phyloP scores from a whole-genome alignment of 768 basidiomycete genomes.

The Lactarius pseudohatsudake region DNA sequence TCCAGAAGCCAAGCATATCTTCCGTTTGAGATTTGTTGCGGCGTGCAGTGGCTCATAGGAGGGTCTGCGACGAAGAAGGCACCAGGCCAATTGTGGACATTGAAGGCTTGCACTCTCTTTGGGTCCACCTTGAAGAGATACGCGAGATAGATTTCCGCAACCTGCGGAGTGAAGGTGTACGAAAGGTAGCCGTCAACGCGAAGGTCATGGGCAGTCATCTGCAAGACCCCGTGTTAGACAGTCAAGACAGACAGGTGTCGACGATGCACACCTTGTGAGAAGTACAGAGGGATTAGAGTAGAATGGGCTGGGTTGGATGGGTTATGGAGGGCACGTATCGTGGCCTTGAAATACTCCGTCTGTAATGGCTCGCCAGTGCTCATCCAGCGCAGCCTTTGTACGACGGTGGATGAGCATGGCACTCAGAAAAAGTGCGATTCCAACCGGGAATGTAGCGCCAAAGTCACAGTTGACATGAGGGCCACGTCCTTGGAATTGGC shows the following conservation, averaged over 20 bases:
- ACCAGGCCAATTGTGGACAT: not conserved
- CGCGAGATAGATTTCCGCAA: conserved; percentile 8
- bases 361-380: conserved; percentile 5
- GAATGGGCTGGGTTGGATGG: not conserved
- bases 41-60: not conserved
- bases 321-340: conserved; percentile 1
- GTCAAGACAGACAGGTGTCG: not conserved
- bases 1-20: conserved; percentile 19
- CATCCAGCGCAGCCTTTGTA: conserved; percentile 15
- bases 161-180: conserved; percentile 15
- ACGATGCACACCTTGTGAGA: conserved; percentile 10
- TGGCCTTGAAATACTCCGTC: conserved; percentile 15
- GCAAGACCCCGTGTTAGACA: conserved; percentile 1
- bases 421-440: not conserved
- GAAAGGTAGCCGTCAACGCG: conserved; percentile 20
- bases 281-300: not conserved
- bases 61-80: conserved; percentile 8
- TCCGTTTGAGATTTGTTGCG: not conserved
- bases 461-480: conserved; percentile 2
- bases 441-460: conserved; percentile 4
- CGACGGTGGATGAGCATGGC: not conserved
- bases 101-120: not conserved
- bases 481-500: conserved; percentile 20
- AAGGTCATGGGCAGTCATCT: conserved; percentile 3
- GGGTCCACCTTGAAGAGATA: conserved; percentile 13